Evolutionary conservation across 192 early-diverging fungal genomes (phyloP), one percentile per base, ranked within the genome.

Genomic region (Coemansia sp.): DNA sequence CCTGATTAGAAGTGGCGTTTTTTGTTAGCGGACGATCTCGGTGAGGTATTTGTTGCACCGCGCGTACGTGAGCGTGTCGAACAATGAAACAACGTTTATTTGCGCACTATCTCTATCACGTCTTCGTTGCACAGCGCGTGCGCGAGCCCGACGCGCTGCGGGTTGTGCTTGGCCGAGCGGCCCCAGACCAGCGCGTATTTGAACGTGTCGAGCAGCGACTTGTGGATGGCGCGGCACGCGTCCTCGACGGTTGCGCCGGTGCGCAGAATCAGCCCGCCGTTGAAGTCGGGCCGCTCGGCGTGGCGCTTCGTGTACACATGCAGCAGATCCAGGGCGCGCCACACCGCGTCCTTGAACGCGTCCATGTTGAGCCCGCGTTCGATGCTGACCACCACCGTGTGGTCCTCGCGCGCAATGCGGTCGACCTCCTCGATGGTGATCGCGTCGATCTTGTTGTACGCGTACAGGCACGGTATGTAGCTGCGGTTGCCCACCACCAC

Each of bases 161-260:
- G 96, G 62, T 86, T 93, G 76, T 99, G 94, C 64, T 99, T 99
- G 48, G 96, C 85, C 12, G 93, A 95, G 35, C 80, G 84, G 25
- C 92, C 92, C 96, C 96, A 99, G 10, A 99, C 93, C 31, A 99
- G 79, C 2, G 96, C 96, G 67, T 92, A 97, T 78, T 88, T 89
- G 82, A 99, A 96, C 36, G 90, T 84, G 43, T 85, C 84, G 8
- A 83, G 85, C 60, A 99, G 61, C 10, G 85, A 82, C 75, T 90
- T 85, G 78, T 99, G 96, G 50, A 99, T 87, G 42, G 82, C 81
- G 44, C 85, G 85, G 62, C 95, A 97, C 43, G 88, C 87, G 42
- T 91, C 87, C 64, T 93, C 89, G 42, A 90, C 80, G 6, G 85
- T 85, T 2, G 89, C 84, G 27, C 88, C 88, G 20, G 78, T 83